Evolutionary conservation across 768 basidiomycete genomes (phyloP).

Genomic region (Leccinum pellstonianum): DNA sequence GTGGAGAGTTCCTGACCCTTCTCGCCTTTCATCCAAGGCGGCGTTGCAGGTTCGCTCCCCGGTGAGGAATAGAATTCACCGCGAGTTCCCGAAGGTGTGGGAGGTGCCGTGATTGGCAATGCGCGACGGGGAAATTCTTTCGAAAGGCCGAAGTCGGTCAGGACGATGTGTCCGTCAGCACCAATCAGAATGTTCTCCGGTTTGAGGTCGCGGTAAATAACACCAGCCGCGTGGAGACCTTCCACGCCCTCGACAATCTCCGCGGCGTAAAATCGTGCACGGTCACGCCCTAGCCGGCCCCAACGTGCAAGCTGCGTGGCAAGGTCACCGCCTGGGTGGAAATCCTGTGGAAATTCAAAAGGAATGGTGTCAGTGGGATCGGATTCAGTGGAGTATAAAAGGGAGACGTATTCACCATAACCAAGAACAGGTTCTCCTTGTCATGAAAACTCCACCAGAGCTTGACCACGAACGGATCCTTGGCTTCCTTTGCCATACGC

Average conservation of each 20-base stretch:
- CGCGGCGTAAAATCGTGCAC: slow-evolving; percentile 95
- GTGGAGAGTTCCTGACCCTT: slow-evolving; percentile 49
- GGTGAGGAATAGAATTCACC: slow-evolving; percentile 55
- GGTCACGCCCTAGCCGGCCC: slow-evolving; percentile 90
- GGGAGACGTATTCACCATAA: slow-evolving; percentile 63
- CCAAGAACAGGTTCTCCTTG: slow-evolving; percentile 93
- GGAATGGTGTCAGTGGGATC: slow-evolving; percentile 11
- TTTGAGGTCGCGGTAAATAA: slow-evolving; percentile 97
- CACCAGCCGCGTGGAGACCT: slow-evolving; percentile 88
- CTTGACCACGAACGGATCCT: slow-evolving; percentile 93
- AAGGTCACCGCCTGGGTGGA: slow-evolving; percentile 94
- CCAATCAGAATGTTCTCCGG: slow-evolving; percentile 97
- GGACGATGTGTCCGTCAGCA: slow-evolving; percentile 90
- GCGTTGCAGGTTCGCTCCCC: slow-evolving; percentile 44
- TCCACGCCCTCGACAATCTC: slow-evolving; percentile 98
- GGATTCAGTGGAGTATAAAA: slow-evolving; percentile 14
- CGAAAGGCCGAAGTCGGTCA: slow-evolving; percentile 95
- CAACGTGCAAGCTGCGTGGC: slow-evolving; percentile 96
- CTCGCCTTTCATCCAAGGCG: slow-evolving; percentile 77
- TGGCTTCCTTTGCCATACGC: slow-evolving; percentile 84
- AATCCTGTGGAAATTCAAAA: slow-evolving; percentile 55
- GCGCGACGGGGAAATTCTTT: slow-evolving; percentile 78
- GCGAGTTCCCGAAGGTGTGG: slow-evolving; percentile 54
- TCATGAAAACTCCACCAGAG: slow-evolving; percentile 99
- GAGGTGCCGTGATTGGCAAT: slow-evolving; percentile 46